Conservation (phyloP, 495 filamentous ascomycete species). For the Lasiosphaeria hispida region DNA sequence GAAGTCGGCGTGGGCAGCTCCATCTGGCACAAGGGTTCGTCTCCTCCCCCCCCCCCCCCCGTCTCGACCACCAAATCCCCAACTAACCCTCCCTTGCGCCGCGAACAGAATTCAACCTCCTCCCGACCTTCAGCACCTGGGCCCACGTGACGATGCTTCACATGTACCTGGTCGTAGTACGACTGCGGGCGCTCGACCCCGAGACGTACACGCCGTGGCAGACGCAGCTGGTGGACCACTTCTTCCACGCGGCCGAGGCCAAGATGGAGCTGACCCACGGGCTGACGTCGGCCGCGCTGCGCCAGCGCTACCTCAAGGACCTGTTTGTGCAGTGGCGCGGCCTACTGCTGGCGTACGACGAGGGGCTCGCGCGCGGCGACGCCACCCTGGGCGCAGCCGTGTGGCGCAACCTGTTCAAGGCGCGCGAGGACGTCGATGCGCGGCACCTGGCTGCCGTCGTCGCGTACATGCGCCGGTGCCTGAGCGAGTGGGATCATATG, state of each 20-base stretch:
- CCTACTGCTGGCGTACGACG: conserved; percentile 77
- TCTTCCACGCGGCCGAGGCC: conserved; percentile 87
- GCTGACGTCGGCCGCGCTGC: conserved; percentile 58
- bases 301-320: conserved; percentile 88
- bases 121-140: conserved; percentile 90
- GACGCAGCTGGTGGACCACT: conserved; percentile 71
- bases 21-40: conserved; percentile 81
- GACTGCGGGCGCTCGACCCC: conserved; percentile 72
- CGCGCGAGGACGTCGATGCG: conserved; percentile 66
- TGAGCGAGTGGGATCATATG: conserved; percentile 62
- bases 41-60: background rate
- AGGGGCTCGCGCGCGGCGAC: conserved; percentile 79
- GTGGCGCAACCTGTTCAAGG: conserved; percentile 92
- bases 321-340: conserved; percentile 91
- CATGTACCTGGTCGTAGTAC: conserved; percentile 89
- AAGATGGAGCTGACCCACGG: conserved; percentile 73
- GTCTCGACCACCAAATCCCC: background rate
- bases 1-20: conserved; percentile 74
- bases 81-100: background rate
- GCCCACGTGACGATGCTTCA: conserved; percentile 93
- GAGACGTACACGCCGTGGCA: conserved; percentile 39
- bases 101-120: conserved; percentile 54
- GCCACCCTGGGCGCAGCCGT: conserved; percentile 82
- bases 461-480: conserved; percentile 69
- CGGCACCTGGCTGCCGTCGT: conserved; percentile 69